These are phyloP conservation scores for Pichia kudriavzevii DNA, from an alignment of 1,139 yeast genomes.

Conservation along the genomic window DNA sequence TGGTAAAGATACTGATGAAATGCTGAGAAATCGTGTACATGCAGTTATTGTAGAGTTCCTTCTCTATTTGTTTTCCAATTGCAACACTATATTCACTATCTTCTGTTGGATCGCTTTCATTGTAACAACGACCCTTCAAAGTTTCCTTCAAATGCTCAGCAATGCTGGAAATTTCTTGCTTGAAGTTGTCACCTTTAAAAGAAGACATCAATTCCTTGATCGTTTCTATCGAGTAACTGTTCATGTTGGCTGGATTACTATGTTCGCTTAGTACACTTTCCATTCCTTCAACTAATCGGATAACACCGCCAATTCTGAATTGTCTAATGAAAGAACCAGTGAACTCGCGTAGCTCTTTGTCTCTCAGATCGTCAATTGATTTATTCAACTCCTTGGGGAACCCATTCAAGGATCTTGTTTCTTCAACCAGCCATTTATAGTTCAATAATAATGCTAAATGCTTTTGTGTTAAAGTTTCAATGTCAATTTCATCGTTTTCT, in stretches of 20 bases:
- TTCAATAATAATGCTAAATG: constrained; percentile 24
- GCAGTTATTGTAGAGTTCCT: constrained; percentile 38
- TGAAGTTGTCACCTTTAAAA: constrained; percentile 54
- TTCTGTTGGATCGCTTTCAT: constrained; percentile 15
- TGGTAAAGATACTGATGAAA: constrained; percentile 36
- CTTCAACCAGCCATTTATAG: constrained; percentile 27
- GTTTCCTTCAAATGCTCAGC: constrained; percentile 54
- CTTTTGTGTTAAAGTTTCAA: constrained; percentile 10
- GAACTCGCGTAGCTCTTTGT: constrained; percentile 19
- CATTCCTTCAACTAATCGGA: constrained; percentile 59
- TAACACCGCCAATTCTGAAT: constrained; percentile 49
- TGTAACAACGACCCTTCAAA: constrained; percentile 33
- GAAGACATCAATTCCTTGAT: constrained; percentile 49
- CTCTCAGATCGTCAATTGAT: constrained; percentile 22
- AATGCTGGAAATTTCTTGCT: constrained; percentile 47
- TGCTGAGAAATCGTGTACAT: constrained; percentile 33
- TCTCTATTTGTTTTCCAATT: constrained; percentile 38
- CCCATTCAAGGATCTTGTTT: constrained; percentile 19
- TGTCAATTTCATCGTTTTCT: constrained; percentile 9
- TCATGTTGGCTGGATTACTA: constrained; percentile 49
- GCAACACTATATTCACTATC: constrained; percentile 27
- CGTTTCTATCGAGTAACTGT: constrained; percentile 54
- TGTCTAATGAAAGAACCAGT: constrained; percentile 18
- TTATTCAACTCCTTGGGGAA: constrained; percentile 19
- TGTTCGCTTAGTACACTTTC: constrained; percentile 40